These are phyloP conservation scores for Xanthoconium purpureum DNA, from an alignment of 768 basidiomycete genomes.

Conservation along the genomic window DNA sequence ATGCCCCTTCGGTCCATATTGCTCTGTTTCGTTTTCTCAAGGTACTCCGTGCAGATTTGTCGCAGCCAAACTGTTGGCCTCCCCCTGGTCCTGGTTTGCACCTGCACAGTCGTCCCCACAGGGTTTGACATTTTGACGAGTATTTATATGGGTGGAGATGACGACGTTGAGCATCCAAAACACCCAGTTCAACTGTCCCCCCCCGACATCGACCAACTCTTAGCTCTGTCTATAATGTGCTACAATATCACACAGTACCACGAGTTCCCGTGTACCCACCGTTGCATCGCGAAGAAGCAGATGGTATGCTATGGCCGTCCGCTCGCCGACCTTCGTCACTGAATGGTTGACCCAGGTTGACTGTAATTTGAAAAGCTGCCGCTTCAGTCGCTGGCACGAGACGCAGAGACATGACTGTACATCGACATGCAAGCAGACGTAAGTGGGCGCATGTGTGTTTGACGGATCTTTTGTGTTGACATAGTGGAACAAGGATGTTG, in stretches of 20 bases:
- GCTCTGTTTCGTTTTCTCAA: constrained; percentile 19
- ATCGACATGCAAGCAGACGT: constrained; percentile 38
- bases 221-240: constrained; percentile 28
- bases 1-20: constrained; percentile 11
- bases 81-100: constrained; percentile 1
- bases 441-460: constrained; percentile 5
- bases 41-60: constrained; percentile 5
- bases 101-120: constrained; percentile 2
- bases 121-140: constrained; percentile 3
- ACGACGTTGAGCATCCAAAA: neutral
- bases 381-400: constrained; percentile 38
- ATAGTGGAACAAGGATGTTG: constrained; percentile 21
- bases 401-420: constrained; percentile 35
- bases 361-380: constrained; percentile 41
- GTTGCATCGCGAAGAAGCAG: constrained; percentile 29
- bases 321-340: neutral
- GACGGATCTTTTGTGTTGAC: constrained; percentile 1
- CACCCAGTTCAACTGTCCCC: constrained; percentile 3
- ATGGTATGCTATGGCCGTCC: constrained; percentile 26
- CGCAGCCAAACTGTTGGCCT: neutral
- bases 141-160: constrained; percentile 22
- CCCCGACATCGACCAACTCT: neutral
- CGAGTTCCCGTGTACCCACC: constrained; percentile 35
- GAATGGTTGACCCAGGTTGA: constrained; percentile 40
- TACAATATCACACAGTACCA: constrained; percentile 33